Evolutionary conservation across 2,329 filamentous ascomycete species (phyloP), one percentile per base, ranked within the genome.

Genomic region (Hymenoscyphus fraxineus): DNA sequence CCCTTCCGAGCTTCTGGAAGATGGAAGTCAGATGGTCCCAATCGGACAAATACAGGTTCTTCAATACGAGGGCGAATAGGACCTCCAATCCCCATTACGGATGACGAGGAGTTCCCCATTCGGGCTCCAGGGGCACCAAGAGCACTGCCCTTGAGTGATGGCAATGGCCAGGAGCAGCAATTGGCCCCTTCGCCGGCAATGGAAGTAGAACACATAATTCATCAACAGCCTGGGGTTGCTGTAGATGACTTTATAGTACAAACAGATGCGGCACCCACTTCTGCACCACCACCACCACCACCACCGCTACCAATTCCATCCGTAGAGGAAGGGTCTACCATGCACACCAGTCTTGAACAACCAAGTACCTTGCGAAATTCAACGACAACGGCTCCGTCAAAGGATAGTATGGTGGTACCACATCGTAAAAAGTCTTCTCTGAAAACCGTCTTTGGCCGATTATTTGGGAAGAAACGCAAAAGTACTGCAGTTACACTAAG

Each of bases 391-490:
- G 76, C 76, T n/a, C 76, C 16, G 76, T 78, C 39, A 75, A 75
- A 51, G 66, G 73, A 64, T 76, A 77, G 73, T 58, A 65, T 72
- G 35, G 76, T 71, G 56, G 71, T 71, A 31, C 82, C 83, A 1
- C 79, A 81, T 60, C 76, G 83, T 65, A 87, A 86, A 68, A 86
- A 84, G 72, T 87, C 85, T 0, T 83, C 82, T 0, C 74, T 89
- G 60, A 82, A 82, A 61, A 79, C 80, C 19, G 84, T 84, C 0
- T 73, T 88, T 57, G 81, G 83, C 59, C 84, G 80, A 67, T 75
- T 89, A 10, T 87, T 89, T 73, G 82, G 84, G 15, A 81, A 83
- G 65, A 85, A 80, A 67, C 84, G 83, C 75, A 86, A 83, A 75
- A 73, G 44, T 44, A 40, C 69, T 51, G 74, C 44, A 10, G 12